Evolutionary conservation across 768 basidiomycete genomes (phyloP).

Genomic region (Brasilioporus rufonigricans): DNA sequence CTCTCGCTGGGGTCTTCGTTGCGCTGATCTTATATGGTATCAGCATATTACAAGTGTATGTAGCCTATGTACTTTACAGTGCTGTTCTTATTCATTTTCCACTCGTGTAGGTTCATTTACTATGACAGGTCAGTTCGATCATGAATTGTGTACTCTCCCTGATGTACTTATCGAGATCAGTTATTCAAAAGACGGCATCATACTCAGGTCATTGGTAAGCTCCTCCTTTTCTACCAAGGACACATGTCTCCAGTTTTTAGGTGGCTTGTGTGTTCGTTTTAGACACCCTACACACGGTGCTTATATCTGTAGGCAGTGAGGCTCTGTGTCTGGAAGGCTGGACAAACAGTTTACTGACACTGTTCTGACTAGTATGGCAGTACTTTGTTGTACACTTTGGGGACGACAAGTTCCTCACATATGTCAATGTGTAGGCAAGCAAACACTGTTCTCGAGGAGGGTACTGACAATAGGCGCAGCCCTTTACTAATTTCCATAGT

Average conservation of each 20-base stretch:
- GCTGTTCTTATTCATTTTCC: background rate
- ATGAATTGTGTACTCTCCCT: background rate
- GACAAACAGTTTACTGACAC: conserved; percentile 1
- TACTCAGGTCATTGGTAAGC: conserved; percentile 16
- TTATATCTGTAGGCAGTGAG: background rate
- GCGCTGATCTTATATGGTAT: no score
- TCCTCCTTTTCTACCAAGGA: background rate
- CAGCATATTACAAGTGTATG: conserved; percentile 26
- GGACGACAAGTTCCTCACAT: conserved; percentile 7
- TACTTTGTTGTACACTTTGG: conserved; percentile 21
- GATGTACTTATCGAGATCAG: background rate
- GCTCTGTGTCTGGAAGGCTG: conserved; percentile 11
- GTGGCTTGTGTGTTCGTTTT: conserved; percentile 21
- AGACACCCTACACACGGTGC: conserved; percentile 15
- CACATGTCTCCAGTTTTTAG: conserved; percentile 2
- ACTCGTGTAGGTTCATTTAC: conserved; percentile 21
- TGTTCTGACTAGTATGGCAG: conserved; percentile 19
- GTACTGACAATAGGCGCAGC: conserved; percentile 11
- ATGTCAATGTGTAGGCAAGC: conserved; percentile 20
- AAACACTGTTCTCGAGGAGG: conserved; percentile 3
- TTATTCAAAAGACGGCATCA: background rate
- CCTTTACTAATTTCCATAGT: conserved; percentile 18
- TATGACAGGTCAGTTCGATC: conserved; percentile 20
- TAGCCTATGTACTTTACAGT: background rate
- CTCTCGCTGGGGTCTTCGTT: no score